A percentile compares a stretch with the other conserved stretches of the same genome.
Evolutionary conservation across 306 rosid species (phyloP).

Genomic region (Lupinus albus): DNA sequence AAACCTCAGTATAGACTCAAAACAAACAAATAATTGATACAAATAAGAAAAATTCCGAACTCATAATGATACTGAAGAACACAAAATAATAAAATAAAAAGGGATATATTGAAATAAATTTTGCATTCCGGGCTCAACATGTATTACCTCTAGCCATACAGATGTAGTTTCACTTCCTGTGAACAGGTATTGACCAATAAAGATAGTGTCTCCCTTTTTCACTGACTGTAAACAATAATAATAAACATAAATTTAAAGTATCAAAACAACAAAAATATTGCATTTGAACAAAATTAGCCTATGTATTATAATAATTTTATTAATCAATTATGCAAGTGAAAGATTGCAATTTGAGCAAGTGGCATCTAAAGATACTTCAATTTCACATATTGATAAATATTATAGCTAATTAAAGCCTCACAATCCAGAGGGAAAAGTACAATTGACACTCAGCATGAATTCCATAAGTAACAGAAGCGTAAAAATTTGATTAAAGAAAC

Average conservation of each 20-base stretch:
- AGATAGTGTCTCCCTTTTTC: slow-evolving; percentile 92
- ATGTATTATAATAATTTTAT: neutral
- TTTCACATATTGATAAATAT: neutral
- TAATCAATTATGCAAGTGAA: slow-evolving; percentile 14
- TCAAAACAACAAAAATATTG: slow-evolving; percentile 24
- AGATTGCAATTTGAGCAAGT: slow-evolving; percentile 17
- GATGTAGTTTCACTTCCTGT: slow-evolving; percentile 99
- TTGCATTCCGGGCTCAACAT: slow-evolving; percentile 13
- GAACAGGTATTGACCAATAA: slow-evolving; percentile 91
- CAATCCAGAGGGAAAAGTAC: neutral
- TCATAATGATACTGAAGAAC: slow-evolving; percentile 20
- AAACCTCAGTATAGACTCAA: neutral
- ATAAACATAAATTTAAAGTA: slow-evolving; percentile 13
- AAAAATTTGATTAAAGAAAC: slow-evolving; percentile 5
- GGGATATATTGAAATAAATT: slow-evolving; percentile 2
- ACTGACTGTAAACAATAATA: slow-evolving; percentile 65
- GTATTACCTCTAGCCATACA: slow-evolving; percentile 94
- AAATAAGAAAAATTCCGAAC: neutral
- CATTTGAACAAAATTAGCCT: neutral
- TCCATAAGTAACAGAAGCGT: neutral
- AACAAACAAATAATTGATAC: too few species aligned
- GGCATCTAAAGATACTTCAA: slow-evolving; percentile 9
- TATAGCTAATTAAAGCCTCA: slow-evolving; percentile 24
- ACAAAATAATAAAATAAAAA: neutral
- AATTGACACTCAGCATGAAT: slow-evolving; percentile 12